These are phyloP conservation scores for Alternaria gaisen DNA, from an alignment of 2,329 filamentous ascomycete species.

Conservation along the genomic window DNA sequence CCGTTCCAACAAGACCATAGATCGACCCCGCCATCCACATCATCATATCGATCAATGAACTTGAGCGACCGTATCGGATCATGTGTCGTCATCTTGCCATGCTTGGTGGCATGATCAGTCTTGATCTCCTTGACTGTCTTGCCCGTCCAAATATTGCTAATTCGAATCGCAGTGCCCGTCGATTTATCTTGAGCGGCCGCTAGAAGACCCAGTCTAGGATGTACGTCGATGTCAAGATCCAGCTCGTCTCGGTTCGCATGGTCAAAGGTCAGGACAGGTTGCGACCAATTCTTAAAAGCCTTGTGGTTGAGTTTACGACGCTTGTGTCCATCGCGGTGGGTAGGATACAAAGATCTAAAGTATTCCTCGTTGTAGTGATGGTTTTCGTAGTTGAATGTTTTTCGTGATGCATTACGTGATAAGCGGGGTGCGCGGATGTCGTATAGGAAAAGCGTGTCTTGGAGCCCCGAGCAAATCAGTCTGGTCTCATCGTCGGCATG, in stretches of 20 bases:
- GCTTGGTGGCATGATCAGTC: neutral
- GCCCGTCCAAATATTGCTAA: slow-evolving; percentile 48
- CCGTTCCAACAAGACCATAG: slow-evolving; percentile 38
- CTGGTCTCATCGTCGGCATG: slow-evolving; percentile 39
- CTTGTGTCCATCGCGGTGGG: slow-evolving; percentile 18
- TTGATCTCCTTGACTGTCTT: slow-evolving; percentile 35
- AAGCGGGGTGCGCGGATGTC: slow-evolving; percentile 39
- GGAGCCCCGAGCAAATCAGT: slow-evolving; percentile 38
- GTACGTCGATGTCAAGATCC: slow-evolving; percentile 42
- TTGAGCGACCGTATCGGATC: slow-evolving; percentile 34
- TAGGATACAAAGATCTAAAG: slow-evolving; percentile 21
- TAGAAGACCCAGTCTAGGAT: slow-evolving; percentile 41
- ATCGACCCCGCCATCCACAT: slow-evolving; percentile 24
- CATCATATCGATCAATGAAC: slow-evolving; percentile 38
- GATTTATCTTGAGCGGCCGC: slow-evolving; percentile 42
- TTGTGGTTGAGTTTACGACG: slow-evolving; percentile 21
- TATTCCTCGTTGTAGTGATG: slow-evolving; percentile 28
- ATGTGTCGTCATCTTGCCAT: neutral
- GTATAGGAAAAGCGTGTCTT: slow-evolving; percentile 41
- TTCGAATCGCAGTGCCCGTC: slow-evolving; percentile 25
- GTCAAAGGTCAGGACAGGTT: slow-evolving; percentile 40
- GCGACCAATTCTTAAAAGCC: slow-evolving; percentile 25
- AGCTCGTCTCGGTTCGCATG: slow-evolving; percentile 38
- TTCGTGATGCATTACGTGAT: neutral
- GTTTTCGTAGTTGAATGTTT: slow-evolving; percentile 7